Base-by-base conservation (phyloP, 768 basidiomycete species). In the Clitopilus hobsonii region DNA sequence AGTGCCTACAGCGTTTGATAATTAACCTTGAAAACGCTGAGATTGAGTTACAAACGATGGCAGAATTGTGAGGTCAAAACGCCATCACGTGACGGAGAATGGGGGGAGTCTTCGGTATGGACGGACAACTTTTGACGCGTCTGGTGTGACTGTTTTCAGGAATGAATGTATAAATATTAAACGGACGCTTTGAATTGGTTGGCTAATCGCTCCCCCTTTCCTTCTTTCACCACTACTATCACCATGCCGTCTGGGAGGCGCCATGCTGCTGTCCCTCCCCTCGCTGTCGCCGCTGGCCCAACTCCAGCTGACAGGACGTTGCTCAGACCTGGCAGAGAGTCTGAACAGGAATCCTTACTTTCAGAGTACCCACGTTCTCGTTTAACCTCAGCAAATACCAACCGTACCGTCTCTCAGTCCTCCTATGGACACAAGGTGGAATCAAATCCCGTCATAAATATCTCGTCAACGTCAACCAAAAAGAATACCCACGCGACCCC, bases 371-470 rank as follows among this genome's bases (percentile, higher is more conserved):
- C 78, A 7, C 61, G 41, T 18, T 45, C 41, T 20, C 41, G 41
- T 45, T 45, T 45, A 45, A 45, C 41, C n/a, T 45, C 41, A 4
- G 22, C 41, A 2, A 45, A 11, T 47, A 55, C 23, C 26, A 30
- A 49, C 14, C 54, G 58, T 11, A 56, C 58, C 36, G 29, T 56
- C 38, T 58, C 59, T 24, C 60, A 60, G 56, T 52, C 59, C 56
- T 47, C 63, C 56, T 56, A 71, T 63, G 61, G 52, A 65, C 23
- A 58, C 60, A 74, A 71, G 67, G 70, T 63, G 63, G 69, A 73
- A 38, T 56, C 73, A 61, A 74, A 74, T 57, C 78, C 81, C 60
- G 72, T 83, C 73, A 80, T 81, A 65, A 81, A 77, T 70, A 77
- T 82, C 54, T 78, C 75, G 22, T 65, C 49, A 28, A 32, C 75